Evolutionary conservation across 2,329 filamentous ascomycete genomes (phyloP), one percentile per base, ranked within the genome.

Genomic region (Metarhizium brunneum): DNA sequence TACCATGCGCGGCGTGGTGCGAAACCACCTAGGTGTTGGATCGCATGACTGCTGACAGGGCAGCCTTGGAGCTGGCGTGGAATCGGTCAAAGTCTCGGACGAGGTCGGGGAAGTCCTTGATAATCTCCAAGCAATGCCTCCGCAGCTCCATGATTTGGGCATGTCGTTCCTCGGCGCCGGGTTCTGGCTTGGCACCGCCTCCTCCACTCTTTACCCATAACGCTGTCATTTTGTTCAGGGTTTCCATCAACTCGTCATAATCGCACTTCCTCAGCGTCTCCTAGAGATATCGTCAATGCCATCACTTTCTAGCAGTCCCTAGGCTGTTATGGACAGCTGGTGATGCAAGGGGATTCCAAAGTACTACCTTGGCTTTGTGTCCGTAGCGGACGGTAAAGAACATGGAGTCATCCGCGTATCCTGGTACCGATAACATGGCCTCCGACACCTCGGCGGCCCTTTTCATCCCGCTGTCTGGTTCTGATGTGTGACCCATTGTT

Each of bases 361-460:
- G 25, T 25, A 25, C 45, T 52, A 68, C 66, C 62, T 66, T 63
- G 52, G 56, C 64, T 30, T 55, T 52, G 29, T 50, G 42, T 2
- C 62, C 55, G 47, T 67, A 68, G 38, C 66, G 64, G 14, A 65
- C 53, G 6, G 67, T 57, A 43, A 65, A 67, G 51, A 69, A 59
- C 58, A 69, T 61, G 29, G 63, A 64, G 56, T 69, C 65, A 53
- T 68, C 63, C 10, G 63, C 64, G 42, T 68, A 68, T 18, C 62
- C 65, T 1, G 65, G 62, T 1, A 67, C 49, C 20, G 52, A 56
- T 10, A 66, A 60, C 62, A 67, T 62, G 42, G 63, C 62, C 8
- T 64, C 57, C 55, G 59, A 60, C 29, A 68, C 54, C 6, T 67
- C 66, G 7, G 59, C 48, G 1, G 66, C 66, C 20, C 66, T 64